These are phyloP conservation scores for Boeremia exigua DNA, from an alignment of 2,329 filamentous ascomycete genomes.

Conservation along the genomic window DNA sequence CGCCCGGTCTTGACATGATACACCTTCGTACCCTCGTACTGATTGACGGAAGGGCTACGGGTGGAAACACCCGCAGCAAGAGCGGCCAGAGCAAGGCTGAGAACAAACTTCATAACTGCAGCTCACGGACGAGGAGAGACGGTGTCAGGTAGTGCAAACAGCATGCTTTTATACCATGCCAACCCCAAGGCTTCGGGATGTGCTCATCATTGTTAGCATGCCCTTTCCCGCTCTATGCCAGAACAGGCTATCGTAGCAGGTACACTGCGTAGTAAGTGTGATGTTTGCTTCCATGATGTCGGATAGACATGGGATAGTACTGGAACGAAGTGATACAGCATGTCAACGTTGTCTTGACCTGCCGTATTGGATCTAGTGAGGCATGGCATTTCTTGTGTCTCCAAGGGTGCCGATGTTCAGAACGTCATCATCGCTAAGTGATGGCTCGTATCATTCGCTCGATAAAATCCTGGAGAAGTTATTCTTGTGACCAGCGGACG, in stretches of 20 bases:
- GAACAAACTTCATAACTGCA: conserved; percentile 22
- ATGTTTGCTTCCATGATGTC: background rate
- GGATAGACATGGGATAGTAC: conserved; percentile 16
- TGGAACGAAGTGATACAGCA: conserved; percentile 13
- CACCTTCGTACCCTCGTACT: conserved; percentile 52
- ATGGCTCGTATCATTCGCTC: background rate
- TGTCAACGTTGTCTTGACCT: conserved; percentile 26
- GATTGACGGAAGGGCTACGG: conserved; percentile 29
- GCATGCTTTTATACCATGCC: background rate
- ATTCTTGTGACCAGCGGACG: background rate
- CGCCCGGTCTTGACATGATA: conserved; percentile 47
- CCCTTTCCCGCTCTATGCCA: background rate
- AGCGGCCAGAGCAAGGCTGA: conserved; percentile 23
- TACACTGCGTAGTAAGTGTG: background rate
- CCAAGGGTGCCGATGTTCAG: background rate
- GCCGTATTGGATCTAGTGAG: conserved; percentile 25
- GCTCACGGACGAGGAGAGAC: background rate
- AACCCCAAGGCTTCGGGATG: background rate
- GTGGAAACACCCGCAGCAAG: conserved; percentile 24
- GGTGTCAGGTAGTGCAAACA: background rate
- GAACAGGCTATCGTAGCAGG: background rate
- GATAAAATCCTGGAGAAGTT: background rate
- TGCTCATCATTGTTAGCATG: background rate
- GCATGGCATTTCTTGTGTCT: conserved; percentile 31
- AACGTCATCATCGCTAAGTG: conserved; percentile 24